phyloP scores from a whole-genome alignment of 352 stramenopile species.

The Globisporangium sylvaticum region DNA sequence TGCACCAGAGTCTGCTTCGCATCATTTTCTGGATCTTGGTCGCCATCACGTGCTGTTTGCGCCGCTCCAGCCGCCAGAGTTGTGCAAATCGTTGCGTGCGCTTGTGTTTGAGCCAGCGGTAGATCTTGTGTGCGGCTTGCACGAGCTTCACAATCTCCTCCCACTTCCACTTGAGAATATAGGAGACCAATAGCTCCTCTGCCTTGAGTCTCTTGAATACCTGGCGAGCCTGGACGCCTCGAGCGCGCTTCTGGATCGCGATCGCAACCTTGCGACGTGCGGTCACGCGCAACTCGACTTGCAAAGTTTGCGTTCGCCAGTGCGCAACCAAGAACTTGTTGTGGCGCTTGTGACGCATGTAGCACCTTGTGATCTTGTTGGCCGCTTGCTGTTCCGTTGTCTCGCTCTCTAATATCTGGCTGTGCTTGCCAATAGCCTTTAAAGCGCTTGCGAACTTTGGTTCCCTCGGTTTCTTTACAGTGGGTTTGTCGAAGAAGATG shows the following conservation, averaged over 20 bases:
- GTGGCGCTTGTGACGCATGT: slow-evolving; percentile 18
- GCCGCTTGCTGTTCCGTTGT: slow-evolving; percentile 3
- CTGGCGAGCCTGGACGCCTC: slow-evolving; percentile 24
- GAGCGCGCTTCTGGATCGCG: slow-evolving; percentile 30
- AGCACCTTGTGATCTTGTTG: slow-evolving; percentile 28
- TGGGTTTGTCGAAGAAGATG: background rate
- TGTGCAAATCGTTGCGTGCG: slow-evolving; percentile 24
- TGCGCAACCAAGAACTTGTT: slow-evolving; percentile 8
- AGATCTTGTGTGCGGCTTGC: slow-evolving; percentile 27
- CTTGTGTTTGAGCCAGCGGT: slow-evolving; percentile 37
- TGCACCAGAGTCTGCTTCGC: slow-evolving; percentile 23
- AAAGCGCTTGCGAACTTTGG: slow-evolving; percentile 8
- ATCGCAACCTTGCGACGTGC: slow-evolving; percentile 26
- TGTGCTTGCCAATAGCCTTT: slow-evolving; percentile 3
- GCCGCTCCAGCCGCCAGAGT: slow-evolving; percentile 33
- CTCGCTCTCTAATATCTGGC: background rate
- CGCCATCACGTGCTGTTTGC: slow-evolving; percentile 20
- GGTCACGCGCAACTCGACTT: slow-evolving; percentile 28
- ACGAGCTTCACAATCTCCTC: slow-evolving; percentile 15
- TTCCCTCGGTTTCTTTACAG: background rate
- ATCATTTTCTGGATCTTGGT: slow-evolving; percentile 29
- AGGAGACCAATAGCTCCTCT: slow-evolving; percentile 21
- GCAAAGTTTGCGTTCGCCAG: slow-evolving; percentile 25
- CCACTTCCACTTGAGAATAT: slow-evolving; percentile 40
- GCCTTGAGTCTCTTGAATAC: slow-evolving; percentile 23